A percentile compares a stretch with the other conserved stretches of the same genome.
phyloP scores from a whole-genome alignment of 2,329 filamentous ascomycete genomes.

The Diaporthe sp. region DNA sequence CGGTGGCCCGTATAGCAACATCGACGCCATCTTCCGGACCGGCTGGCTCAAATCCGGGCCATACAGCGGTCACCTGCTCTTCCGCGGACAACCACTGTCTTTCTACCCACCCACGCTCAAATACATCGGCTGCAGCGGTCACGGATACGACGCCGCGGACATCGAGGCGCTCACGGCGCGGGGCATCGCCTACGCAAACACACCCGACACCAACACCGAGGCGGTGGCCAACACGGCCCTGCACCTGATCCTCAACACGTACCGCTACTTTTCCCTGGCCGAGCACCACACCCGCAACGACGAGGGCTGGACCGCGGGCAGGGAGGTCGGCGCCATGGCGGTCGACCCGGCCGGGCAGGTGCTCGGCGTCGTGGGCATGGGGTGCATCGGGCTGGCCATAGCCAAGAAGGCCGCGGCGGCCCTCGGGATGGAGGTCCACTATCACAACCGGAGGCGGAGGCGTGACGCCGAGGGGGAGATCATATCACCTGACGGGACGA shows the following conservation, averaged over 20 bases:
- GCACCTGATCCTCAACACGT: conserved; percentile 46
- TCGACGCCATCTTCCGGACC: conserved; percentile 50
- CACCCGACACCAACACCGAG: conserved; percentile 48
- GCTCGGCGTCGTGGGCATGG: conserved; percentile 53
- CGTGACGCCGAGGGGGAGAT: conserved; percentile 1
- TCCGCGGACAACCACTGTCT: conserved; percentile 44
- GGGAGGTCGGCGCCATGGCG: conserved; percentile 43
- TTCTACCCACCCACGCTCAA: conserved; percentile 43
- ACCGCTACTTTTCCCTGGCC: conserved; percentile 46
- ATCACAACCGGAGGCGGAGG: conserved; percentile 46
- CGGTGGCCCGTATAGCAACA: conserved; percentile 47
- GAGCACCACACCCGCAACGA: conserved; percentile 45
- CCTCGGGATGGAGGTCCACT: conserved; percentile 51
- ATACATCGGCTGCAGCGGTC: conserved; percentile 48
- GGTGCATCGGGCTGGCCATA: conserved; percentile 51
- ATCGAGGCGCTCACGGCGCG: conserved; percentile 43
- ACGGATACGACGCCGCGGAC: conserved; percentile 50
- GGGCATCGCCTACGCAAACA: conserved; percentile 51
- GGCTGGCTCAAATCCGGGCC: conserved; percentile 52
- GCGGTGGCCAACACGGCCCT: conserved; percentile 49
- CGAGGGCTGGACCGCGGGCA: conserved; percentile 39
- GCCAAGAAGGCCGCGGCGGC: conserved; percentile 47
- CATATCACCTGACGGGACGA: conserved; percentile 13
- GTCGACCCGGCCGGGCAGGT: conserved; percentile 47
- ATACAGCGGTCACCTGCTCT: conserved; percentile 48